phyloP scores from a whole-genome alignment of 257 asterid species.

The Ophiorrhiza pumila region DNA sequence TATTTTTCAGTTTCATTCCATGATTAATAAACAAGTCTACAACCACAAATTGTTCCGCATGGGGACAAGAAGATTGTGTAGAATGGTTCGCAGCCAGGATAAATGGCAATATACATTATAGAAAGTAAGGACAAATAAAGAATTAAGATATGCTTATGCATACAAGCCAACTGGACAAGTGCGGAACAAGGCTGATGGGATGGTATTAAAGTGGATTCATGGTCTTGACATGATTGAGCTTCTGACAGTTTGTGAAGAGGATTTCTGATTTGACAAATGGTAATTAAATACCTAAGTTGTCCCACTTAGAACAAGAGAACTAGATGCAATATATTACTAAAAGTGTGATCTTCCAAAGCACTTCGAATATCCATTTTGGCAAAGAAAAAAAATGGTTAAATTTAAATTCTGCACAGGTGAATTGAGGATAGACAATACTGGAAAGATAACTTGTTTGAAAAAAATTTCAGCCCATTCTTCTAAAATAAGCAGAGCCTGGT shows the following conservation, averaged over 20 bases:
- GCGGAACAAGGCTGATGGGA: background rate
- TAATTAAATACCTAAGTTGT: background rate
- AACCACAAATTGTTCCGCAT: background rate
- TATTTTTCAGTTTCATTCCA: background rate
- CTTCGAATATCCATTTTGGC: background rate
- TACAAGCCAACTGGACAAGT: background rate
- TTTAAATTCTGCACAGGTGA: background rate
- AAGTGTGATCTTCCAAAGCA: background rate
- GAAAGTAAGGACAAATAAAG: background rate
- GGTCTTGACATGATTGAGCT: background rate
- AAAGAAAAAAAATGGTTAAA: background rate
- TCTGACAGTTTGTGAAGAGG: background rate
- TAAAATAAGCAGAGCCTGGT: background rate
- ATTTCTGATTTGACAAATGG: too few species aligned
- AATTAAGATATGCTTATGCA: background rate
- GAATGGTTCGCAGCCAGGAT: background rate
- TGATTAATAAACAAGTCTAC: background rate
- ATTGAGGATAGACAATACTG: background rate
- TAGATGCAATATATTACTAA: background rate
- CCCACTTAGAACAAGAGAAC: background rate
- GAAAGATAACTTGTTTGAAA: background rate
- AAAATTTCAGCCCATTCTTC: background rate
- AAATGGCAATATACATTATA: background rate
- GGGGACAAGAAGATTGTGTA: background rate
- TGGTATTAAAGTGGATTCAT: background rate